Percentiles rank a stretch among this genome's conserved stretches.
These are phyloP conservation scores for Ziziphus jujuba DNA, from an alignment of 306 rosid species.

Conservation along the genomic window DNA sequence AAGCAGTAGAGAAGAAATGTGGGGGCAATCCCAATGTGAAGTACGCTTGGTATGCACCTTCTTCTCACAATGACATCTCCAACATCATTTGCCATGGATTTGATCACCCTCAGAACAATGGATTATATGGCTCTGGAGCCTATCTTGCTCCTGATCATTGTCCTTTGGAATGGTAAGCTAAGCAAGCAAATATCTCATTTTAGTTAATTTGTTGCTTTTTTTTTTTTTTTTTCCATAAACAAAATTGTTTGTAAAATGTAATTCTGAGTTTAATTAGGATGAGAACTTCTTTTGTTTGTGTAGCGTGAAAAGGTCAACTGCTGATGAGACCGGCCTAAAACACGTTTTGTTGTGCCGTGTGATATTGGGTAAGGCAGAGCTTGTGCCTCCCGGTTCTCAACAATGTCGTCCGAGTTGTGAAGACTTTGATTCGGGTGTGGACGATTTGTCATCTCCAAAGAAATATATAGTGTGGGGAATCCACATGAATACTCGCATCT, in stretches of 20 bases:
- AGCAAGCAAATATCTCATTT: not conserved
- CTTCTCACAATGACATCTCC: slow-evolving; percentile 49
- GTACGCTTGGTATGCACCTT: slow-evolving; percentile 66
- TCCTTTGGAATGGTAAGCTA: slow-evolving; percentile 60
- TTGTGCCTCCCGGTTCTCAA: slow-evolving; percentile 49
- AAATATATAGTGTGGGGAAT: slow-evolving; percentile 66
- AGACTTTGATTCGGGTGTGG: slow-evolving; percentile 75
- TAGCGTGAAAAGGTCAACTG: slow-evolving; percentile 48
- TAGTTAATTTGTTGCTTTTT: not conserved
- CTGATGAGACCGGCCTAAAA: slow-evolving; percentile 58
- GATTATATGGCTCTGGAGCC: slow-evolving; percentile 42
- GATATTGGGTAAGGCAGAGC: slow-evolving; percentile 68
- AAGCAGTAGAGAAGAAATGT: slow-evolving; percentile 45
- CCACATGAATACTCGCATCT: slow-evolving; percentile 70
- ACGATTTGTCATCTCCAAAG: slow-evolving; percentile 47
- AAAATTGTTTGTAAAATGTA: not conserved
- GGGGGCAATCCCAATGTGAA: slow-evolving; percentile 59
- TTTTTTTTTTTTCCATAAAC: not conserved
- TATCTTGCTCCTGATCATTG: slow-evolving; percentile 60
- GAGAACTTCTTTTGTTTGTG: not conserved
- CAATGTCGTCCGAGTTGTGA: slow-evolving; percentile 59
- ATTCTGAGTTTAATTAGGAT: slow-evolving; percentile 4
- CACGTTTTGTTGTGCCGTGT: slow-evolving; percentile 79
- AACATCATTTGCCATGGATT: slow-evolving; percentile 66
- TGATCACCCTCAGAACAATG: slow-evolving; percentile 31